Conservation (phyloP, 768 basidiomycete species). For the Termitomyces sp. region DNA sequence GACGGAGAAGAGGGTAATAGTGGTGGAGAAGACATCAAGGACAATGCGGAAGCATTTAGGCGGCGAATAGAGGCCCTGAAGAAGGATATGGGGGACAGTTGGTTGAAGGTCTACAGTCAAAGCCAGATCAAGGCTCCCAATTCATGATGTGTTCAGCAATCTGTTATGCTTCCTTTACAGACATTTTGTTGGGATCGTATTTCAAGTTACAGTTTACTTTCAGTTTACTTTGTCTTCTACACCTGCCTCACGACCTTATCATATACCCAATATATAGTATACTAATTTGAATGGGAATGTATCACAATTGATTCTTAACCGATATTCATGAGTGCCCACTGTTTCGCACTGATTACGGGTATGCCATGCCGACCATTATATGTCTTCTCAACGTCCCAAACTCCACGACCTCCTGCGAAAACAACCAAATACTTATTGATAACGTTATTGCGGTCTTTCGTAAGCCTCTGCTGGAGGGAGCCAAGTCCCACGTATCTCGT, state of each 20-base stretch:
- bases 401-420: not conserved
- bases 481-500: not conserved
- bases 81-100: slow-evolving; percentile 86
- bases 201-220: slow-evolving; percentile 1
- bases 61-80: slow-evolving; percentile 78
- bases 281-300: not conserved
- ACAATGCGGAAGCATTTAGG: slow-evolving; percentile 71
- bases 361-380: too few species aligned
- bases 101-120: slow-evolving; percentile 83
- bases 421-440: not conserved
- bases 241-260: not conserved
- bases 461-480: not conserved
- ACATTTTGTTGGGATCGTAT: not conserved
- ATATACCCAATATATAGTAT: slow-evolving; percentile 1
- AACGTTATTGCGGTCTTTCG: not conserved
- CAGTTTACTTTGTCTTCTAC: not conserved
- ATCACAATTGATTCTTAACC: not conserved
- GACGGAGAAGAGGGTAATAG: slow-evolving; percentile 23
- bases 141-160: slow-evolving; percentile 7
- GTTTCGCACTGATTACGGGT: too few species aligned
- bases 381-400: not conserved
- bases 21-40: slow-evolving; percentile 29
- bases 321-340: not conserved
- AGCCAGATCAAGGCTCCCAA: slow-evolving; percentile 31
- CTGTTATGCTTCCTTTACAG: not conserved